phyloP scores from a whole-genome alignment of 345 rosid species.

The Eutrema heterophyllum region DNA sequence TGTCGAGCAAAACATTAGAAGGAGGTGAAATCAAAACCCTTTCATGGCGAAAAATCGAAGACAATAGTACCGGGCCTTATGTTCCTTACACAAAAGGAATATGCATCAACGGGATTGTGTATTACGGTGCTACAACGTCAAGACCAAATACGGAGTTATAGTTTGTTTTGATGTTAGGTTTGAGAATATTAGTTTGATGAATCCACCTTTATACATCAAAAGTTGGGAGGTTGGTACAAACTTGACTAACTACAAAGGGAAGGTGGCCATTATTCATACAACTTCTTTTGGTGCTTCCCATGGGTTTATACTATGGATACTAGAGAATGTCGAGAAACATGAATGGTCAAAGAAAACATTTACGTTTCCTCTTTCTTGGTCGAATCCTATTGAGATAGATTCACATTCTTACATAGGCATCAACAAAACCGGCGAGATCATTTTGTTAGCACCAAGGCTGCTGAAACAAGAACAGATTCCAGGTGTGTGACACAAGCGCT shows the following conservation, averaged over 20 bases:
- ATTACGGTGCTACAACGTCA: not conserved
- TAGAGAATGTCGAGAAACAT: not conserved
- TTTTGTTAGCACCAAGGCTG: too few relatives aligned
- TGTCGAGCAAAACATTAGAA: not conserved
- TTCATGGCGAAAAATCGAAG: not conserved
- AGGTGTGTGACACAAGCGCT: too few relatives aligned
- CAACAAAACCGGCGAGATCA: not conserved
- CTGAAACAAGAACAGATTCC: too few relatives aligned
- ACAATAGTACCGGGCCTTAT: not conserved
- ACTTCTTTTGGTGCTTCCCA: not conserved
- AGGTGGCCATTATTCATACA: not conserved
- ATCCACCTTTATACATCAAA: not conserved
- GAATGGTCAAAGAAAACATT: not conserved
- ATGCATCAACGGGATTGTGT: not conserved
- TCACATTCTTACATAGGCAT: not conserved
- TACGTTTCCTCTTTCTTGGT: not conserved
- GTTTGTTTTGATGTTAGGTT: not conserved
- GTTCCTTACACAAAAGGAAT: not conserved
- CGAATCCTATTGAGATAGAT: not conserved
- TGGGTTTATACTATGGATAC: not conserved
- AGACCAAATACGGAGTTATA: not conserved
- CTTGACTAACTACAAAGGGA: not conserved
- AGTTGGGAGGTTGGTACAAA: not conserved
- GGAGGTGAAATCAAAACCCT: not conserved
- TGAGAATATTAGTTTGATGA: not conserved